A percentile compares a stretch with the other conserved stretches of the same genome.
Conservation (phyloP, 345 rosid genomes). For the Eucalyptus erythrocorys region DNA sequence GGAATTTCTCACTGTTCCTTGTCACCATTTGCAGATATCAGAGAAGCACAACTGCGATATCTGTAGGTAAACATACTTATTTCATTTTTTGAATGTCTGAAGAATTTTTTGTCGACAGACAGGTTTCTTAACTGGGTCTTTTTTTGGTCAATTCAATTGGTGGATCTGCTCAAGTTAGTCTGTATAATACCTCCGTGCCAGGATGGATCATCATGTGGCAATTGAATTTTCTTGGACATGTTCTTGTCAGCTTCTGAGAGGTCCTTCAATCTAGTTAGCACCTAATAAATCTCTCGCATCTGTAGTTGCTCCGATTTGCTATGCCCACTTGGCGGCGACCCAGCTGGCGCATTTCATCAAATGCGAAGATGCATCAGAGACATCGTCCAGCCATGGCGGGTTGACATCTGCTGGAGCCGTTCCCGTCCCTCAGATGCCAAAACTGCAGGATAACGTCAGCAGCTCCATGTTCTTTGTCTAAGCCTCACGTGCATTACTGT, state of each 20-base stretch:
- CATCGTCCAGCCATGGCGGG: slow-evolving; percentile 47
- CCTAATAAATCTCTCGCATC: neutral
- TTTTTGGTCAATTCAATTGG: neutral
- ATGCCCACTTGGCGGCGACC: slow-evolving; percentile 50
- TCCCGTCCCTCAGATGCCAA: slow-evolving; percentile 48
- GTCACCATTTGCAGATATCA: slow-evolving; percentile 44
- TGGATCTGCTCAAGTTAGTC: neutral
- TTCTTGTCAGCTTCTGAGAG: neutral
- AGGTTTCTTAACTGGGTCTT: neutral
- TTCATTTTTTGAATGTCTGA: neutral
- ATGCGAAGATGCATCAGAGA: slow-evolving; percentile 41
- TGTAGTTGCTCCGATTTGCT: slow-evolving; percentile 57
- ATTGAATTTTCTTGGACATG: neutral
- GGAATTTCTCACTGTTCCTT: neutral
- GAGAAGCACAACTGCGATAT: slow-evolving; percentile 85
- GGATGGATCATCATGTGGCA: neutral
- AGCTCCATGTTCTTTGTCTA: slow-evolving; percentile 78
- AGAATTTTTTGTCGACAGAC: neutral
- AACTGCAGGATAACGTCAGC: slow-evolving; percentile 24
- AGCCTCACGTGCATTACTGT: neutral
- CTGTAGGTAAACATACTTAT: slow-evolving; percentile 36
- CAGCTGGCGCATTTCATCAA: slow-evolving; percentile 43
- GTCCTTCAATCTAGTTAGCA: neutral
- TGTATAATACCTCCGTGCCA: neutral
- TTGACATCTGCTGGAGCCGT: slow-evolving; percentile 32